phyloP scores from a whole-genome alignment of 495 filamentous ascomycete species.

The Penicillium flavigenum region DNA sequence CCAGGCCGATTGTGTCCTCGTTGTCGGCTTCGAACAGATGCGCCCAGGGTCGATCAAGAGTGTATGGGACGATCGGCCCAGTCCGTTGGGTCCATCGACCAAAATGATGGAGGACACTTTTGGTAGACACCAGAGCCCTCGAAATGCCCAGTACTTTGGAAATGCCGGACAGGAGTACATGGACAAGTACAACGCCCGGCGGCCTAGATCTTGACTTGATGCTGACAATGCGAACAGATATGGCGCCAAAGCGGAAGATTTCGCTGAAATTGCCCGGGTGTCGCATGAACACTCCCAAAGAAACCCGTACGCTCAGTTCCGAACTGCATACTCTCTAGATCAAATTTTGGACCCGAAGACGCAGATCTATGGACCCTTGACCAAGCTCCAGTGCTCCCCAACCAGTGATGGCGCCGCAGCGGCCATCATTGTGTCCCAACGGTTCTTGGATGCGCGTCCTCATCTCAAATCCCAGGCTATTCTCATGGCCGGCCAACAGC shows the following conservation, averaged over 20 bases:
- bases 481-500: conserved; percentile 78
- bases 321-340: conserved; percentile 79
- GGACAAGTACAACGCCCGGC: conserved; percentile 57
- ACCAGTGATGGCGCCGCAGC: conserved; percentile 90
- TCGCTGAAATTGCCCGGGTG: conserved; percentile 80
- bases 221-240: conserved; percentile 43
- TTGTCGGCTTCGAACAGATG: conserved; percentile 95
- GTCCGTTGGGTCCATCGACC: conserved; percentile 22
- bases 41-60: conserved; percentile 54
- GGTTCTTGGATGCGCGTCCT: conserved; percentile 77
- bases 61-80: conserved; percentile 27
- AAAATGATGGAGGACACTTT: conserved; percentile 25
- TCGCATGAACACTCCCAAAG: conserved; percentile 76
- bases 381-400: conserved; percentile 75
- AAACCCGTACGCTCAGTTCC: conserved; percentile 93
- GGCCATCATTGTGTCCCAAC: conserved; percentile 81
- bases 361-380: conserved; percentile 76
- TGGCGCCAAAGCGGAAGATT: conserved; percentile 70
- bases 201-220: conserved; percentile 4
- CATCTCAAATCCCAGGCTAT: conserved; percentile 76
- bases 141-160: conserved; percentile 80
- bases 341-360: conserved; percentile 68
- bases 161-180: conserved; percentile 86
- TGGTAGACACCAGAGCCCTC: conserved; percentile 37
- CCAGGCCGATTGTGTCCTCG: conserved; percentile 69